Conservation (phyloP, 2,329 filamentous ascomycete species). For the Emmonsia crescens region DNA sequence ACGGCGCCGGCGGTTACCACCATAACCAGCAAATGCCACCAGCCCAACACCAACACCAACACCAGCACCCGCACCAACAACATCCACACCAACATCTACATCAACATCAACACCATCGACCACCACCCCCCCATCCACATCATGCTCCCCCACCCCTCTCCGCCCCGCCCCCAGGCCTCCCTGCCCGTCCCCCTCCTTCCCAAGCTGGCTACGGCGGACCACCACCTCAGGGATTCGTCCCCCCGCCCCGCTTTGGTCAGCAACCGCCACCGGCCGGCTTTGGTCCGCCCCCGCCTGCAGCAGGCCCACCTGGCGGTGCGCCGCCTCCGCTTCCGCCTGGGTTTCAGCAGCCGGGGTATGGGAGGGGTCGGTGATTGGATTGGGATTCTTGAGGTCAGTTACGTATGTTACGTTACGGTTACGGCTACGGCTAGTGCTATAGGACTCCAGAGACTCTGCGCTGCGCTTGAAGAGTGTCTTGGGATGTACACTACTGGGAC, state of each 20-base stretch:
- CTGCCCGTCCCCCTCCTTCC: slow-evolving; percentile 58
- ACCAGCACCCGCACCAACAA: slow-evolving; percentile 28
- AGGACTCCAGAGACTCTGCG: not conserved
- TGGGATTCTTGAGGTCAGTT: not conserved
- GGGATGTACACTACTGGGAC: not conserved
- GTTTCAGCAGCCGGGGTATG: slow-evolving; percentile 33
- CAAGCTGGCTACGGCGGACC: slow-evolving; percentile 58
- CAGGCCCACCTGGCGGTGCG: slow-evolving; percentile 16
- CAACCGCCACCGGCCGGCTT: slow-evolving; percentile 39
- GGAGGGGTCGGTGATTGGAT: slow-evolving; percentile 24
- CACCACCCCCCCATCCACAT: slow-evolving; percentile 35
- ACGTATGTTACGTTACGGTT: not conserved
- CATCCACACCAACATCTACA: slow-evolving; percentile 44
- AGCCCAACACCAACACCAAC: slow-evolving; percentile 42
- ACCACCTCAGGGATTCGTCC: slow-evolving; percentile 33
- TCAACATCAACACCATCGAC: slow-evolving; percentile 35
- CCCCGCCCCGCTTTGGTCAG: slow-evolving; percentile 26
- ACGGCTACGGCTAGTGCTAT: not conserved
- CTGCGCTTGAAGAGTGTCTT: not conserved
- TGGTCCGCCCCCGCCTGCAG: slow-evolving; percentile 22
- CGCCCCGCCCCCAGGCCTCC: slow-evolving; percentile 43
- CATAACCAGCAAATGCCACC: slow-evolving; percentile 29
- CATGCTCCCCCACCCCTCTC: slow-evolving; percentile 43
- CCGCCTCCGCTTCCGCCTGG: slow-evolving; percentile 31
- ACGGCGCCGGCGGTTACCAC: slow-evolving; percentile 30